Evolutionary conservation across 331 rosid species (phyloP), one percentile per base, ranked within the genome.

Genomic region (Ulmus americana): DNA sequence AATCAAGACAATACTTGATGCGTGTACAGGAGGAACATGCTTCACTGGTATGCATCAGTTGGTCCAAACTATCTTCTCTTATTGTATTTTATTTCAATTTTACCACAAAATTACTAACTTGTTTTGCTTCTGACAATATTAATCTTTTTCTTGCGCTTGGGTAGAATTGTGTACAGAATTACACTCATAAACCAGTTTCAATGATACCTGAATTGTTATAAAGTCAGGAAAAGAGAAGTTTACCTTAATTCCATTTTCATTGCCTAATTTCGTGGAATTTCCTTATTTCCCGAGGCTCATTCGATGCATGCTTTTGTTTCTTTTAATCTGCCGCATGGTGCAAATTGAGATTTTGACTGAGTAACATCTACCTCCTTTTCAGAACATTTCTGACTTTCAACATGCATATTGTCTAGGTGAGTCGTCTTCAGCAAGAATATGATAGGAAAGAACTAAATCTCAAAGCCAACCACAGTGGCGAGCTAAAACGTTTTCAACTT

Each of bases 11-110:
- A 76, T 78, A 73, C 66, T 70, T 89, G 80, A 66, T 79, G 57
- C 74, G n/a, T 53, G 71, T 82, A 71, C 84, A 83, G 81, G 95
- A 85, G 70, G 95, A 86, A 74, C 91, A 92, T 43, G 67, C 83
- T 58, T 47, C 74, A n/a, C 72, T 87, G 86, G 98, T 89, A 82
- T 72, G 75, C 70, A 61, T 69, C 51, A 56, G 56, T 20, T 41
- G 59, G 16, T 39, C 28, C 22, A 63, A 70, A 40, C 59, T 71
- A 51, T 67, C 20, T 72, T 61, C 53, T 51, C 71, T 54, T 53
- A 57, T 56, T 28, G 35, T 28, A 28, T 28, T 28, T 64, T 16
- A 20, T 55, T 12, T 51, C 13, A 7, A 47, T 54, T 45, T 15
- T 45, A 45, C 70, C 15, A 5, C 47, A 48, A 6, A 45, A 5